Evolutionary conservation across 2,329 filamentous ascomycete genomes (phyloP).

Genomic region (Beauveria pseudobassiana): DNA sequence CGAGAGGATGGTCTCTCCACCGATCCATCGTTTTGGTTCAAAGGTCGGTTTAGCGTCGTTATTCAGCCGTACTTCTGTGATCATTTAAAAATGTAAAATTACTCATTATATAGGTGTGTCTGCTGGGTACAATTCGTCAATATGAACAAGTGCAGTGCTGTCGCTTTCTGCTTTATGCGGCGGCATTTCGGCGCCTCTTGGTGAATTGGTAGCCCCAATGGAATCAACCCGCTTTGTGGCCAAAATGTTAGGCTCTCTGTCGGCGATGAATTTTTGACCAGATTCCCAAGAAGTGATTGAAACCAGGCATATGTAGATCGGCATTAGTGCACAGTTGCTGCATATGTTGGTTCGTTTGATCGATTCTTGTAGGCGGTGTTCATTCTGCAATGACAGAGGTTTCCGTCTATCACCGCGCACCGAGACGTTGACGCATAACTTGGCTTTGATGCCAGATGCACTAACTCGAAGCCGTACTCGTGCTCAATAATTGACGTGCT

Average conservation of each 20-base stretch:
- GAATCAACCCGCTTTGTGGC: not conserved
- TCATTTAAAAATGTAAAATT: not conserved
- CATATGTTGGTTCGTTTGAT: slow-evolving; percentile 3
- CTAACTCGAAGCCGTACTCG: not conserved
- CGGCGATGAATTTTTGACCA: not conserved
- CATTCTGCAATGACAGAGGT: not conserved
- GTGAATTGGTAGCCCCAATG: not conserved
- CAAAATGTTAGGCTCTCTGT: not conserved
- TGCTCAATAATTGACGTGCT: not conserved
- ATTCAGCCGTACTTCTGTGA: not conserved
- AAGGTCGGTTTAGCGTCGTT: not conserved
- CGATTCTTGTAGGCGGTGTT: not conserved
- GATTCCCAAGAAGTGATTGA: not conserved
- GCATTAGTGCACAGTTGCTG: not conserved
- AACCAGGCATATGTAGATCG: not conserved
- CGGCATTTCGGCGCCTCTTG: not conserved
- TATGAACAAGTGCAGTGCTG: not conserved
- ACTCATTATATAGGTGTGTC: not conserved
- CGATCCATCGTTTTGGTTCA: not conserved
- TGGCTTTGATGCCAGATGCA: not conserved
- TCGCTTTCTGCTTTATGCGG: not conserved
- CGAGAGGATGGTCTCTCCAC: not conserved
- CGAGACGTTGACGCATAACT: not conserved
- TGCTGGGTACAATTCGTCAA: not conserved
- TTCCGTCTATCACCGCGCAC: not conserved